phyloP scores from a whole-genome alignment of 2,329 filamentous ascomycete genomes.

The Neurospora sp. region DNA sequence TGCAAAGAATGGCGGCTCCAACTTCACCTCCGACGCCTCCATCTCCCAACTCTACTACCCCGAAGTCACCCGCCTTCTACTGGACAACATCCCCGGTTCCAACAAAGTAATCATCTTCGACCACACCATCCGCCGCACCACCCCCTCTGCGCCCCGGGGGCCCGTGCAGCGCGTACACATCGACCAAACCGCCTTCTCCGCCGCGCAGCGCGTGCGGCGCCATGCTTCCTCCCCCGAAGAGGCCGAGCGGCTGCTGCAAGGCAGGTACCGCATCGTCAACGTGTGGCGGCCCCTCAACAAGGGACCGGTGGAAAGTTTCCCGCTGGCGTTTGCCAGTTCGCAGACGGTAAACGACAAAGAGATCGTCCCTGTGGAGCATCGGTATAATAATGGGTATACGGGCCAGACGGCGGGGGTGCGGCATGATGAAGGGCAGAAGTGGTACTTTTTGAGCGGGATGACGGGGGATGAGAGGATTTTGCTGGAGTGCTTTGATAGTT shows the following conservation, averaged over 20 bases:
- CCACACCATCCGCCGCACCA: constrained; percentile 70
- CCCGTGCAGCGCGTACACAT: constrained; percentile 72
- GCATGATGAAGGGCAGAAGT: constrained; percentile 53
- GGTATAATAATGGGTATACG: constrained; percentile 56
- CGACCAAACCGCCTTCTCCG: constrained; percentile 65
- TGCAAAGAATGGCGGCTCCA: constrained; percentile 19
- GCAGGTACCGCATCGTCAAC: constrained; percentile 75
- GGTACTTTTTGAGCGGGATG: constrained; percentile 78
- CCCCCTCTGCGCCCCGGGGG: constrained; percentile 46
- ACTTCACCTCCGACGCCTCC: constrained; percentile 59
- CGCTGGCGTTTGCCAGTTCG: constrained; percentile 60
- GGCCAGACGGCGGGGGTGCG: constrained; percentile 67
- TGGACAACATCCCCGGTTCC: constrained; percentile 56
- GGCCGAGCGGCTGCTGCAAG: constrained; percentile 54
- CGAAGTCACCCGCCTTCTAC: constrained; percentile 65
- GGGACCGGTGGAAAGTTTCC: constrained; percentile 53
- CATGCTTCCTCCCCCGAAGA: constrained; percentile 53
- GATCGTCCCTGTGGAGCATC: constrained; percentile 62
- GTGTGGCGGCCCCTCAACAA: constrained; percentile 64
- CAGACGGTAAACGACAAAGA: constrained; percentile 51
- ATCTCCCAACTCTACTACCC: constrained; percentile 73
- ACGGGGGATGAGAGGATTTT: constrained; percentile 60
- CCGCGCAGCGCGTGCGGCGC: constrained; percentile 54
- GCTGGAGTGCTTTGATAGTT: constrained; percentile 68
- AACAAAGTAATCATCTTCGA: constrained; percentile 69